A percentile compares a stretch with the other conserved stretches of the same genome.
These are phyloP conservation scores for Flaveria ramosissima DNA, from an alignment of 129 eudicot species.

Conservation along the genomic window DNA sequence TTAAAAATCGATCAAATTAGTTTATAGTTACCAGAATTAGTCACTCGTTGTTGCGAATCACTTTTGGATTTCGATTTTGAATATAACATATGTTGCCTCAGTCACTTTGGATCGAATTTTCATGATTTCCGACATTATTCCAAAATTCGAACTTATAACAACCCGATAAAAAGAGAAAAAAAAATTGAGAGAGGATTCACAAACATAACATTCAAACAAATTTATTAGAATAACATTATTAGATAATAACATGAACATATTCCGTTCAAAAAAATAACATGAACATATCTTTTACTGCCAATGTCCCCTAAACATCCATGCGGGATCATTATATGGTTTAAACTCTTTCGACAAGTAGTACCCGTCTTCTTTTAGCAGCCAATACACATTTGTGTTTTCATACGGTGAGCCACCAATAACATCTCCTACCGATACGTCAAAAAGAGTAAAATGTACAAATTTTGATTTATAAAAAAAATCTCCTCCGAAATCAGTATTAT, in stretches of 20 bases:
- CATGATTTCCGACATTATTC: too few species aligned
- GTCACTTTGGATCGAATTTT: too few species aligned
- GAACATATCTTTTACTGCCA: neutral
- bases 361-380: constrained; percentile 22
- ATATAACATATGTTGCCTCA: too few species aligned
- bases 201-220: too few species aligned
- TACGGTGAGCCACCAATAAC: neutral
- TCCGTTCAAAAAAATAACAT: neutral
- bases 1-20: too few species aligned
- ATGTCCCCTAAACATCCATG: neutral
- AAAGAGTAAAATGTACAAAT: neutral
- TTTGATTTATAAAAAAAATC: neutral
- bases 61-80: too few species aligned
- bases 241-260: neutral
- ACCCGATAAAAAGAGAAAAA: too few species aligned
- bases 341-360: constrained; percentile 17
- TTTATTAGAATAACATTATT: too few species aligned
- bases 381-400: neutral
- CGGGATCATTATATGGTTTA: neutral
- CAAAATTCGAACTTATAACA: too few species aligned
- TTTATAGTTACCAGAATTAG: too few species aligned
- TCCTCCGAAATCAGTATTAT: neutral
- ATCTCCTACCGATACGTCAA: neutral
- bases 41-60: too few species aligned
- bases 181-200: too few species aligned